Base-by-base conservation (phyloP, 1,139 yeast species). In the Hemisphaericaspora subhashii region DNA sequence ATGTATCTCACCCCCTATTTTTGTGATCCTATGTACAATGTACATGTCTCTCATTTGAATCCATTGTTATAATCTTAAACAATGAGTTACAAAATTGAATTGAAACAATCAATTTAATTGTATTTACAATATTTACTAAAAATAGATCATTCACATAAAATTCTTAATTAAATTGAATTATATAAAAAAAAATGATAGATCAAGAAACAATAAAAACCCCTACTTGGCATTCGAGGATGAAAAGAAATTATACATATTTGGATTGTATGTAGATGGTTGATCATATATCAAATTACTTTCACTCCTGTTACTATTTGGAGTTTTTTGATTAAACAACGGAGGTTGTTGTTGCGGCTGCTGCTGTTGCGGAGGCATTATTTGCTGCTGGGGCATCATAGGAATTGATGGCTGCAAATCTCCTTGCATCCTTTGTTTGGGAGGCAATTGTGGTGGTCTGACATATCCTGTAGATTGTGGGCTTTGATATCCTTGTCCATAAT, bases 211-310 rank as follows among this genome's bases (percentile, higher is more conserved):
- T 20, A 20, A 20, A 20, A 6, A 20, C 6, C 9, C 6, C 23
- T 20, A 20, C 23, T 20, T n/a, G n/a, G n/a, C n/a, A n/a, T 29
- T 29, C 6, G 24, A 23, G 11, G 30, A 30, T 7, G 66, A 60
- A 44, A 72, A 72, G 42, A 65, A 69, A 45, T 68, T 64, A 47
- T 72, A 72, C 75, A 72, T 72, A 44, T 68, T 61, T 1, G 78
- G 76, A 46, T 68, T 68, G 50, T 72, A 72, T 2, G 72, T 66
- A 0, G 77, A 71, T 2, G 78, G 78, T 40, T 72, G 72, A 46
- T 69, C 68, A 54, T 72, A 72, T 40, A 72, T 72, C 42, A 70
- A 55, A 24, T 53, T 57, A 35, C 39, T 46, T 26, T 39, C 31
- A 34, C 37, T 36, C 25, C 23, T 40, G 35, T 21, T 35, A 22